Percentiles rank a stretch among this genome's conserved stretches.
These are phyloP conservation scores for Fonsecaea erecta DNA, from an alignment of 2,329 filamentous ascomycete species.

Conservation along the genomic window DNA sequence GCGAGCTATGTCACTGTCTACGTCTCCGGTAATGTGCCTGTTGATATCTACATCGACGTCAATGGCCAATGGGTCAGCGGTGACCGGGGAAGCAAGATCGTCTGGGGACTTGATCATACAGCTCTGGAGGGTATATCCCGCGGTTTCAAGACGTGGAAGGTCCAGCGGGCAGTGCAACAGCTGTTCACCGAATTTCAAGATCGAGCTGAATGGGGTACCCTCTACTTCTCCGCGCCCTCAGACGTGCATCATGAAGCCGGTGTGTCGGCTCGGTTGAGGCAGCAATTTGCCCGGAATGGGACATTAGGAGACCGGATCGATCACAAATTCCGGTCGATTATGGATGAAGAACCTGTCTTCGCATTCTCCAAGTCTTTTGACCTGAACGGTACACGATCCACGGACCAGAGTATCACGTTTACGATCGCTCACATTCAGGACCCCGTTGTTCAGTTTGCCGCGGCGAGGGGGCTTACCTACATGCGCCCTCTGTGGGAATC, in stretches of 20 bases:
- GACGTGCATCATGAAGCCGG: slow-evolving; percentile 73
- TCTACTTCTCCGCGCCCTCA: slow-evolving; percentile 74
- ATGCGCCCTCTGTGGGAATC: slow-evolving; percentile 82
- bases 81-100: slow-evolving; percentile 68
- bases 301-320: slow-evolving; percentile 70
- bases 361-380: slow-evolving; percentile 73
- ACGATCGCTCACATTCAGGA: slow-evolving; percentile 78
- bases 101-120: slow-evolving; percentile 66
- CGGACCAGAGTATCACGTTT: slow-evolving; percentile 63
- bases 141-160: slow-evolving; percentile 50
- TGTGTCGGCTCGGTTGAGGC: slow-evolving; percentile 67
- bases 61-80: slow-evolving; percentile 85
- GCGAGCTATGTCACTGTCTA: slow-evolving; percentile 76
- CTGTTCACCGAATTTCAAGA: slow-evolving; percentile 75
- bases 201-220: slow-evolving; percentile 79
- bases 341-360: slow-evolving; percentile 80
- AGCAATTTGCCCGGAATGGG: slow-evolving; percentile 70
- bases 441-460: slow-evolving; percentile 78
- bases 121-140: slow-evolving; percentile 47
- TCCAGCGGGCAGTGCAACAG: slow-evolving; percentile 57
- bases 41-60: slow-evolving; percentile 69
- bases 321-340: slow-evolving; percentile 68
- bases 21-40: slow-evolving; percentile 68
- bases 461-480: slow-evolving; percentile 72
- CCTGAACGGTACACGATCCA: slow-evolving; percentile 48